These are phyloP conservation scores for Pythium plurisporium DNA, from an alignment of 352 stramenopile genomes.

Conservation along the genomic window DNA sequence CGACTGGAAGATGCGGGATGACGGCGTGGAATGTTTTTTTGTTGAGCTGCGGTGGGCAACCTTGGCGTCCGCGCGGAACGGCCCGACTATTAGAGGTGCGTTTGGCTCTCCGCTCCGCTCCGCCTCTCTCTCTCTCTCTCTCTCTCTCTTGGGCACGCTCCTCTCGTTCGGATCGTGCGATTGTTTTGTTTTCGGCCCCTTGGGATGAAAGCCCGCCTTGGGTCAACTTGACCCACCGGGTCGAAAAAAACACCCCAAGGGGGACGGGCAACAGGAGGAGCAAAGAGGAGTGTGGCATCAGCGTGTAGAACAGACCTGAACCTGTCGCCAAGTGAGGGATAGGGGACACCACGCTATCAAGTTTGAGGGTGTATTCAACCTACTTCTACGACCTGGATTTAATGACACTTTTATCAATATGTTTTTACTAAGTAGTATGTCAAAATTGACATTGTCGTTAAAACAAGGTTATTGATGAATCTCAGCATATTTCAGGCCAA, in stretches of 20 bases:
- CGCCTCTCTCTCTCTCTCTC: not conserved
- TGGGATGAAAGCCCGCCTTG: slow-evolving; percentile 5
- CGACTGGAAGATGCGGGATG: no score
- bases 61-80: no score
- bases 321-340: slow-evolving; percentile 1
- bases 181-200: slow-evolving; percentile 18
- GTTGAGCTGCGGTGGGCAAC: no score
- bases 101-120: slow-evolving; percentile 6
- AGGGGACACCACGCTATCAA: slow-evolving; percentile 6
- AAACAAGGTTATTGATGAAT: not conserved
- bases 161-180: slow-evolving; percentile 22
- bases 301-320: slow-evolving; percentile 2
- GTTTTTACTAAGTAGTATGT: not conserved
- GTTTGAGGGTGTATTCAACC: not conserved
- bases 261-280: not conserved
- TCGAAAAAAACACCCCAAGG: slow-evolving; percentile 2
- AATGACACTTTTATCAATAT: not conserved
- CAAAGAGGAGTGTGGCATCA: no score
- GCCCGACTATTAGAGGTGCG: not conserved
- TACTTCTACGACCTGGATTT: not conserved
- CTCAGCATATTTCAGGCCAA: not conserved
- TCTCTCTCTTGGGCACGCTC: slow-evolving; percentile 13
- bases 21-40: no score
- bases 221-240: slow-evolving; percentile 1
- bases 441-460: not conserved